Percentiles rank a stretch among this genome's conserved stretches.
These are phyloP conservation scores for Phlebopus sp. DNA, from an alignment of 1,284 basidiomycete species.

Conservation along the genomic window DNA sequence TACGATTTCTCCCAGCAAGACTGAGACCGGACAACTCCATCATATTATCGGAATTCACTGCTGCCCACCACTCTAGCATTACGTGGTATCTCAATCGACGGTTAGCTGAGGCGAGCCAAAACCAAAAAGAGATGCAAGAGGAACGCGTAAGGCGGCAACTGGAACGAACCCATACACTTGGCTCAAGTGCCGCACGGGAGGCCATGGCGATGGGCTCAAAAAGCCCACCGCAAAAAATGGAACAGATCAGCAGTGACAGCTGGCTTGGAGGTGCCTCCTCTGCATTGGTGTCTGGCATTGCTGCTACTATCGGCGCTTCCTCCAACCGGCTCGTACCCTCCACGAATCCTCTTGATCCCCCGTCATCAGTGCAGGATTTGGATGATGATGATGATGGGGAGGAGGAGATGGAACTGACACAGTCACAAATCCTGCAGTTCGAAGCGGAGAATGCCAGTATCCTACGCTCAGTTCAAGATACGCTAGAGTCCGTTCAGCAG, in stretches of 20 bases:
- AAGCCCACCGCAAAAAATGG: conserved; percentile 18
- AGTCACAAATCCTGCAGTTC: conserved; percentile 87
- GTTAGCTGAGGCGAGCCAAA: conserved; percentile 73
- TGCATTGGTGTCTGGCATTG: conserved; percentile 53
- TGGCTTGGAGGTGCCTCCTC: conserved; percentile 69
- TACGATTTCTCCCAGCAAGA: conserved; percentile 63
- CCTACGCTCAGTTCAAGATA: conserved; percentile 77
- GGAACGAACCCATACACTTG: conserved; percentile 76
- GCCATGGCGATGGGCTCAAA: conserved; percentile 41
- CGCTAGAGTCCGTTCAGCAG: conserved; percentile 81
- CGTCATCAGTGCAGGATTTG: conserved; percentile 40
- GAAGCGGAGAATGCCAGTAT: conserved; percentile 87
- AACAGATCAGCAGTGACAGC: conserved; percentile 36
- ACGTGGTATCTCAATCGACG: conserved; percentile 83
- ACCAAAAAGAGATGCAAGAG: conserved; percentile 85
- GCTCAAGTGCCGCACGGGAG: conserved; percentile 65
- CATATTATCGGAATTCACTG: conserved; percentile 65
- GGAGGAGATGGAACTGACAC: conserved; percentile 72
- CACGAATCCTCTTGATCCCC: conserved; percentile 24
- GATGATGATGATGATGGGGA: conserved; percentile 73
- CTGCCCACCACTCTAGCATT: conserved; percentile 80
- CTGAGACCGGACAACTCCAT: conserved; percentile 58
- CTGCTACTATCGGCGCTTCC: conserved; percentile 58
- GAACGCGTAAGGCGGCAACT: conserved; percentile 79
- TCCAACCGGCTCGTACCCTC: conserved; percentile 30